Base-by-base conservation (phyloP, 1,139 yeast species). In the Arxiozyma telluris region DNA sequence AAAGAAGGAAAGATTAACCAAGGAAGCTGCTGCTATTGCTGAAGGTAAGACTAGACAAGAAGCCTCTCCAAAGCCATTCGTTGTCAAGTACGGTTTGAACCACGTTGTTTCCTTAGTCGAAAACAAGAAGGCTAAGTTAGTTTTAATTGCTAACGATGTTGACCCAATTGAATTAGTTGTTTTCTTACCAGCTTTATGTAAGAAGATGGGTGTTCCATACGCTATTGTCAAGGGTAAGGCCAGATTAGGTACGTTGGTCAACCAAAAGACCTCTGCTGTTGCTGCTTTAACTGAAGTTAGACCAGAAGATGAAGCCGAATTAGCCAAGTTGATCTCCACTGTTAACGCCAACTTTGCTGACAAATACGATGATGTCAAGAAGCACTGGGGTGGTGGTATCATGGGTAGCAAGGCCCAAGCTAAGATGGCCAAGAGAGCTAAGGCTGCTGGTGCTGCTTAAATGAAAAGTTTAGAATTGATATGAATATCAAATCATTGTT, bases 361-460 rank as follows among this genome's bases (percentile, higher is more conserved):
- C 72, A 88, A 89, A 79, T 88, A 84, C 84, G 97, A 91, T 71
- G 97, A 91, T 68, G 73, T 81, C 75, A 91, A 95, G 83, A 89
- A 88, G 80, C 96, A 89, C 85, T 91, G 98, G 98, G 98, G 98
- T 83, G 98, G 98, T 81, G 98, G 98, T 83, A 73, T 87, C 76
- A 80, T 93, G 82, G 97, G 98, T 75, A 79, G 87, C 69, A 91
- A 91, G 82, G 88, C 97, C 69, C 81, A 79, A 70, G 93, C 82
- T 69, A 87, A 84, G 79, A 74, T 72, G 59, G 82, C 73, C 66
- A 81, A 81, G 80, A 78, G 75, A 72, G 75, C 73, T 64, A 75
- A 74, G 73, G 77, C 74, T 64, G 65, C 74, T 56, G 79, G 72
- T 58, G 70, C 78, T 41, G 60, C 58, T 55, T 59, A 54, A 34